Evolutionary conservation across 1,139 yeast species (phyloP), one percentile per base, ranked within the genome.

Genomic region (Groenewaldozyma auringiensis): DNA sequence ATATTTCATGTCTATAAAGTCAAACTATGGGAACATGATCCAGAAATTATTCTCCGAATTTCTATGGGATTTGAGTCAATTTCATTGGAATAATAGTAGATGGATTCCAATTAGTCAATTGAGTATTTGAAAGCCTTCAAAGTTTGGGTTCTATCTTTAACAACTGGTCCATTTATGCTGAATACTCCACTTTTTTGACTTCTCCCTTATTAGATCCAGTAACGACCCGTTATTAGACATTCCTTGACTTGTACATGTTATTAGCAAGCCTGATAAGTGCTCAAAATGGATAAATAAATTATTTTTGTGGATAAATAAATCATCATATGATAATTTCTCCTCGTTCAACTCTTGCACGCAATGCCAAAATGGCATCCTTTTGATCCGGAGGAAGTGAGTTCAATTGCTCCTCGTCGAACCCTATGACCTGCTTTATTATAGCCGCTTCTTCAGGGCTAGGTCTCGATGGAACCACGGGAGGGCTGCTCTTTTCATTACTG

Each of bases 371-470:
- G 1, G 63, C 64, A 8, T 51, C 51, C 33, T 61, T 61, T 61
- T 84, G 86, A 32, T 75, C 79, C 4, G 73, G 77, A 6, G 87
- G 85, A 35, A 86, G 70, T 11, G 66, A 68, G 2, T 66, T 66
- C 6, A 88, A 67, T 44, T 85, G 88, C 2, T 73, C 76, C 21
- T 81, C 84, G 16, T 75, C 64, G 54, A 86, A 66, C n/a, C 68
- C 68, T 47, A 81, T 62, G 2, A 85, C 57, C 66, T 44, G 78
- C 36, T 54, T 56, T 67, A 51, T 78, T 68, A 64, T 53, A 9
- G 62, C 64, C 8, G 60, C 60, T 43, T 62, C 60, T 35, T 58
- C 54, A 1, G 65, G 63, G 25, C 61, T 62, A 4, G 52, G 51
- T 16, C 45, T 55, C n/a, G 41, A 31, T 2, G 44, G 16, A 14